Evolutionary conservation across 805 yeast species (phyloP), one percentile per base, ranked within the genome.

Genomic region (Yarrowia deformans): DNA sequence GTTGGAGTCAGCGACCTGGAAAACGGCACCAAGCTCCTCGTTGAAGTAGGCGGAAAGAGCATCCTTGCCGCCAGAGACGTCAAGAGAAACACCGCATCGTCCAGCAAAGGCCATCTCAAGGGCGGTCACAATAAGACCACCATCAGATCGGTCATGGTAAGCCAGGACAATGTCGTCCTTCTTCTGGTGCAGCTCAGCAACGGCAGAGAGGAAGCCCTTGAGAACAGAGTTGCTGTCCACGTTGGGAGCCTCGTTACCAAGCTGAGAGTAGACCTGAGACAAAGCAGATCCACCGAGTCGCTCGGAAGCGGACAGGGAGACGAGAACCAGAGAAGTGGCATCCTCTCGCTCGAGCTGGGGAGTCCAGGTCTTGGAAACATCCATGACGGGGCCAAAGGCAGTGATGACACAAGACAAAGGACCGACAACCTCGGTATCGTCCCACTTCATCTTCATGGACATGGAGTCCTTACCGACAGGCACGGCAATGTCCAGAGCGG

Each of bases 381-480:
- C 84, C 55, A 81, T 81, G 61, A 95, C 98, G 43, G 97, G 91
- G 70, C 90, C 91, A 78, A 94, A 95, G 0, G 98, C 95, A 29
- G 99, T 93, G 73, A 94, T 84, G 60, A 91, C 90, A 75, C 94
- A 85, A 13, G 98, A 90, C 77, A 95, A 82, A 60, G 99, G 99
- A n/a, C 98, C 92, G 71, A 95, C 88, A 52, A 95, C 98, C 79
- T 92, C 97, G 75, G 89, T 91, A 49, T 75, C 70, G 67, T 76
- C 81, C 99, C 99, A 95, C 76, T 90, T 89, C 98, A 95, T 95
- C 82, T 93, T 92, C 99, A 95, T 94, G 29, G 98, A 93, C 97
- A 95, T 93, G 43, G 98, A 93, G 79, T 95, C 99, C 81, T 95
- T 95, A 73, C 99, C 99, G 45, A 95, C 99, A 14, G 99, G 99